phyloP scores from a whole-genome alignment of 176 grass and related monocot species.

The Aegilops umbellulata region DNA sequence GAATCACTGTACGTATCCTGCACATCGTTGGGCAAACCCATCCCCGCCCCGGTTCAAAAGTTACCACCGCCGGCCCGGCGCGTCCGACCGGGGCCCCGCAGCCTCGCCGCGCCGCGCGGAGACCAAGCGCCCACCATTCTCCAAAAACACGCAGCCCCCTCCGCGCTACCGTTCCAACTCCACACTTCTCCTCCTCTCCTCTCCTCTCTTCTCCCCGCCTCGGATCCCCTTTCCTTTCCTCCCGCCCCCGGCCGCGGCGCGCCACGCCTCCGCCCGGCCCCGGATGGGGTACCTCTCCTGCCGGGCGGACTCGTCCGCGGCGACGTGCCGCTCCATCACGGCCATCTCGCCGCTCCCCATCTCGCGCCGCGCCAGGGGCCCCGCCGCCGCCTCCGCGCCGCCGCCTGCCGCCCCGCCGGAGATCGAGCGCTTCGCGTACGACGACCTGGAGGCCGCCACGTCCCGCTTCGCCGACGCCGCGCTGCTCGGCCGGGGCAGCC shows the following conservation, averaged over 20 bases:
- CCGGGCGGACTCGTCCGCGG: slow-evolving; percentile 90
- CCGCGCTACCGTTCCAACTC: neutral
- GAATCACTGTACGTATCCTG: too few species aligned
- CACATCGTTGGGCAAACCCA: neutral
- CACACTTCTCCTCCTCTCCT: neutral
- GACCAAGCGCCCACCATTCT: neutral
- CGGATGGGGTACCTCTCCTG: slow-evolving; percentile 98
- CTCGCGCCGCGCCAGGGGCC: slow-evolving; percentile 16
- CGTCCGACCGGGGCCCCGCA: neutral
- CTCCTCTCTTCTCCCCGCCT: neutral
- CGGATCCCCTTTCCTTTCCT: neutral
- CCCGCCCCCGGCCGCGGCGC: neutral
- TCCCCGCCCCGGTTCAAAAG: neutral
- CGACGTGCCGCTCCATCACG: slow-evolving; percentile 84
- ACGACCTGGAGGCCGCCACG: slow-evolving; percentile 73
- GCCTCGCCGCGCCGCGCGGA: neutral
- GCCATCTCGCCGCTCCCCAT: slow-evolving; percentile 54
- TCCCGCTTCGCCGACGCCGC: slow-evolving; percentile 64
- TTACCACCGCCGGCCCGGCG: neutral
- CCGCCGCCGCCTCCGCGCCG: neutral
- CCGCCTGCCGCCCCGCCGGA: neutral
- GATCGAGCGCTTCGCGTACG: slow-evolving; percentile 76
- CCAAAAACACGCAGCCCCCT: neutral
- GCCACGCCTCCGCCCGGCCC: neutral
- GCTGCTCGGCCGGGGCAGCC: slow-evolving; percentile 91